A percentile compares a stretch with the other conserved stretches of the same genome.
Evolutionary conservation across 257 asterid species (phyloP).

Genomic region (Petunia secreta): DNA sequence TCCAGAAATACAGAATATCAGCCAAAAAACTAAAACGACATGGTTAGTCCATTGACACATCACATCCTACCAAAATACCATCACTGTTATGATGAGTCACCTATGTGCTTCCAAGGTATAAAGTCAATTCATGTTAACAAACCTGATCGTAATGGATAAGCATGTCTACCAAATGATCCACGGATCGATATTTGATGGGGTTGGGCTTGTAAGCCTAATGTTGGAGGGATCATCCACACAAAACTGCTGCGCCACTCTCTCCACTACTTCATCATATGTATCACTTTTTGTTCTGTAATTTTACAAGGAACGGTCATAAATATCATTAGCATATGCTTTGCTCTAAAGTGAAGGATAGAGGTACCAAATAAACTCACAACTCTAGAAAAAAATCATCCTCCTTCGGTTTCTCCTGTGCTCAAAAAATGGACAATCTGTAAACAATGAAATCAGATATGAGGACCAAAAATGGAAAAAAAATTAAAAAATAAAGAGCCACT

Average conservation of each 20-base stretch:
- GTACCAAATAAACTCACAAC: constrained; percentile 57
- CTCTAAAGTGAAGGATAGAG: constrained; percentile 19
- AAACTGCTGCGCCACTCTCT: constrained; percentile 79
- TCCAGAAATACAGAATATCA: constrained; percentile 87
- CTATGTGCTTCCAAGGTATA: neutral
- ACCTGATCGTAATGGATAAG: constrained; percentile 99
- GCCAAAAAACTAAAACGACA: constrained; percentile 34
- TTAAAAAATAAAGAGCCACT: neutral
- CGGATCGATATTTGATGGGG: constrained; percentile 76
- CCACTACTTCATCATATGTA: constrained; percentile 92
- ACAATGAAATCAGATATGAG: constrained; percentile 11
- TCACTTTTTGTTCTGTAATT: constrained; percentile 76
- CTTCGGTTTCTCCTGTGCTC: constrained; percentile 84
- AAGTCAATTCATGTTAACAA: constrained; percentile 4
- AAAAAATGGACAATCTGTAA: constrained; percentile 83
- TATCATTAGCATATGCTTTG: constrained; percentile 25
- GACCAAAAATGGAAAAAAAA: neutral
- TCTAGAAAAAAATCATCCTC: constrained; percentile 86
- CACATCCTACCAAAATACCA: constrained; percentile 10
- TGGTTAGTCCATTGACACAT: constrained; percentile 23
- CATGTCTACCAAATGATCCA: constrained; percentile 83
- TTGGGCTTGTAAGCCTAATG: constrained; percentile 91
- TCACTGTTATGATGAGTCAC: neutral
- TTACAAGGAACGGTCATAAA: constrained; percentile 30
- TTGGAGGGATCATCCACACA: constrained; percentile 85